phyloP scores from a whole-genome alignment of 306 rosid genomes.

The Cicer chorassanicum region DNA sequence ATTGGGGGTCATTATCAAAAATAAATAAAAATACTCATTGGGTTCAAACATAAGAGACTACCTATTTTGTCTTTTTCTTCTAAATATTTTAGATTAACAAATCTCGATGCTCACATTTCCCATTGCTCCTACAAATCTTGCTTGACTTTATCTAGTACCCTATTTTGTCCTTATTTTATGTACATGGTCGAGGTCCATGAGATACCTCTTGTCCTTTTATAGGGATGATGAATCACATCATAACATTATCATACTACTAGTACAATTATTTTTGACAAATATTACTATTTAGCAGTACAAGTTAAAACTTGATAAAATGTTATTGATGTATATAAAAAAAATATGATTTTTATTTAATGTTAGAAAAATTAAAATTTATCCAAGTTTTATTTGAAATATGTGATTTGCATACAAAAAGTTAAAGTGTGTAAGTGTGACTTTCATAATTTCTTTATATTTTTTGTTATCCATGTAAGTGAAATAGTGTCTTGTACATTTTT shows the following conservation, averaged over 20 bases:
- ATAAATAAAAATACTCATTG: not conserved
- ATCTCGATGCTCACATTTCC: slow-evolving; percentile 58
- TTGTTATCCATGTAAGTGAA: not conserved
- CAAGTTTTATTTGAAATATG: not conserved
- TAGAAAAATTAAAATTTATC: not conserved
- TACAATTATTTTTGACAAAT: not conserved
- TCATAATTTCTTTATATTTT: not conserved
- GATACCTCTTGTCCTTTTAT: slow-evolving; percentile 50
- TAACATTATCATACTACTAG: not conserved
- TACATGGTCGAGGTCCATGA: slow-evolving; percentile 39
- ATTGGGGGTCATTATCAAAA: slow-evolving; percentile 21
- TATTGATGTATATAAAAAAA: not conserved
- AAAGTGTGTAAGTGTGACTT: not conserved
- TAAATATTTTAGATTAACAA: slow-evolving; percentile 45
- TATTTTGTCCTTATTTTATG: slow-evolving; percentile 55
- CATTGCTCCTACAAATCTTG: slow-evolving; percentile 47
- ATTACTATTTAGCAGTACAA: not conserved
- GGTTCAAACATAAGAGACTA: slow-evolving; percentile 56
- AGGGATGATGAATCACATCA: slow-evolving; percentile 3
- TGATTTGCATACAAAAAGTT: not conserved
- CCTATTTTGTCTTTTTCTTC: slow-evolving; percentile 58
- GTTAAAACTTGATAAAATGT: not conserved
- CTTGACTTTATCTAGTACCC: slow-evolving; percentile 42
- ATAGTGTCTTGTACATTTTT: not conserved
- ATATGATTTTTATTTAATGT: not conserved